Conservation (phyloP, 1,284 basidiomycete genomes). For the Melanopsichium pennsylvanicum region DNA sequence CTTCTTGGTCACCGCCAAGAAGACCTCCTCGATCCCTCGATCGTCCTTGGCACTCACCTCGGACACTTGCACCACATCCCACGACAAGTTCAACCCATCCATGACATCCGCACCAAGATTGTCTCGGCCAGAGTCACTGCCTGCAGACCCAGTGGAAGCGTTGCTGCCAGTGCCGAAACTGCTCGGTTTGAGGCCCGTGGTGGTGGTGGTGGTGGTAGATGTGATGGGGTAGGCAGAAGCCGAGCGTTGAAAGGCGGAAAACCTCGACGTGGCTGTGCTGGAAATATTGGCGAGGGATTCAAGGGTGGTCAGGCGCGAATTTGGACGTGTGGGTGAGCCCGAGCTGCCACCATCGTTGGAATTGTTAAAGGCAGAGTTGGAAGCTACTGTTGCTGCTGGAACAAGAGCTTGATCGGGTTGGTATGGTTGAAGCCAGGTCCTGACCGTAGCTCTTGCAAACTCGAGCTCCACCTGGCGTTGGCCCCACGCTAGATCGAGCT, state of each 20-base stretch:
- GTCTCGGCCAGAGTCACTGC: constrained; percentile 16
- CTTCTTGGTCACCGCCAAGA: constrained; percentile 48
- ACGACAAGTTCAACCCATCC: constrained; percentile 18
- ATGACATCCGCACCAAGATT: neutral
- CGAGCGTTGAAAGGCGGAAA: constrained; percentile 21
- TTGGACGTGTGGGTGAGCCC: constrained; percentile 75
- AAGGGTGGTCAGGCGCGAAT: constrained; percentile 76
- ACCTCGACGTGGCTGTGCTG: constrained; percentile 25
- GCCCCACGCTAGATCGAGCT: constrained; percentile 74
- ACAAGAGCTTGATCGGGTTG: neutral
- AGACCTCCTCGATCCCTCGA: constrained; percentile 45
- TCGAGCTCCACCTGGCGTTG: constrained; percentile 73
- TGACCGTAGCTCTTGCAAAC: constrained; percentile 72
- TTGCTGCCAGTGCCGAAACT: constrained; percentile 23
- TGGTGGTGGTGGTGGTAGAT: neutral
- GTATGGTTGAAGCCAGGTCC: constrained; percentile 68
- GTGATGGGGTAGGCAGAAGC: neutral
- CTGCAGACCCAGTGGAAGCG: constrained; percentile 21
- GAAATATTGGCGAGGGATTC: constrained; percentile 51
- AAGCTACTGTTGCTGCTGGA: neutral
- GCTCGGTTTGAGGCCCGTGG: constrained; percentile 14
- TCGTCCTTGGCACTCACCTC: constrained; percentile 58
- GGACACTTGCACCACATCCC: constrained; percentile 45
- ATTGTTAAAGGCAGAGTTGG: neutral
- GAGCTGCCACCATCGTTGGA: constrained; percentile 9